phyloP scores from a whole-genome alignment of 805 yeast species.

The Helenozyma rhizophorensis region DNA sequence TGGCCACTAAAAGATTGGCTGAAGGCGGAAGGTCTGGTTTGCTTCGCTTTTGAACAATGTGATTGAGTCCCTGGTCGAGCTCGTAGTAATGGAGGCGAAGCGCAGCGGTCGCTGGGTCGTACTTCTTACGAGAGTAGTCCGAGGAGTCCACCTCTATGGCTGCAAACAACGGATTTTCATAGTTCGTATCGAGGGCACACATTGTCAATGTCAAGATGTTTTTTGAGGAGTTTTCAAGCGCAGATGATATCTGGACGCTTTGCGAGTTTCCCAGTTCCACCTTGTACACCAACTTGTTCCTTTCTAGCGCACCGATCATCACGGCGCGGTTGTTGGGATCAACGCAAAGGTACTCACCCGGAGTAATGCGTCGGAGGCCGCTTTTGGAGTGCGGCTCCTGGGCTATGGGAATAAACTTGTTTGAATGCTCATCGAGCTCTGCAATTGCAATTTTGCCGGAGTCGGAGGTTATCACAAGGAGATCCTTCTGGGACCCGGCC shows the following conservation, averaged over 20 bases:
- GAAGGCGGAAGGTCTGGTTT: slow-evolving; percentile 18
- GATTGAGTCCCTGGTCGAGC: slow-evolving; percentile 81
- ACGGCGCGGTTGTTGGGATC: slow-evolving; percentile 73
- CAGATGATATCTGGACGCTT: slow-evolving; percentile 55
- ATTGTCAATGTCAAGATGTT: slow-evolving; percentile 48
- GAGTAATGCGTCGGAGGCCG: slow-evolving; percentile 70
- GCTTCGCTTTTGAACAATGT: slow-evolving; percentile 47
- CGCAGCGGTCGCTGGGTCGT: slow-evolving; percentile 11
- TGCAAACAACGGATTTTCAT: slow-evolving; percentile 82
- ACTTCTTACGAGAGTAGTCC: slow-evolving; percentile 20
- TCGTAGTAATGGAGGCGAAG: slow-evolving; percentile 62
- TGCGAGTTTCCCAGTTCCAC: slow-evolving; percentile 42
- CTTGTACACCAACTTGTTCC: slow-evolving; percentile 66
- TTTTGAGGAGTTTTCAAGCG: slow-evolving; percentile 62
- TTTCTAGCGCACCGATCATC: slow-evolving; percentile 69
- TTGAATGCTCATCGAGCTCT: slow-evolving; percentile 37
- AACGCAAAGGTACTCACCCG: slow-evolving; percentile 65
- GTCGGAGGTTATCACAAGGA: slow-evolving; percentile 69
- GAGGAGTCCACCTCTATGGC: slow-evolving; percentile 63
- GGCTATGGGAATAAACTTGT: slow-evolving; percentile 41
- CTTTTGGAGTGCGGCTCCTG: slow-evolving; percentile 71
- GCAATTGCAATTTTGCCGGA: slow-evolving; percentile 66
- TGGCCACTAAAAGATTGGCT: slow-evolving; percentile 53
- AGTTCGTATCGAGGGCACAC: slow-evolving; percentile 67
- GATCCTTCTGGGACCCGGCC: slow-evolving; percentile 52